Percentiles rank a stretch among this genome's conserved stretches.
phyloP scores from a whole-genome alignment of 768 basidiomycete genomes.

The Suillus ampliporus region DNA sequence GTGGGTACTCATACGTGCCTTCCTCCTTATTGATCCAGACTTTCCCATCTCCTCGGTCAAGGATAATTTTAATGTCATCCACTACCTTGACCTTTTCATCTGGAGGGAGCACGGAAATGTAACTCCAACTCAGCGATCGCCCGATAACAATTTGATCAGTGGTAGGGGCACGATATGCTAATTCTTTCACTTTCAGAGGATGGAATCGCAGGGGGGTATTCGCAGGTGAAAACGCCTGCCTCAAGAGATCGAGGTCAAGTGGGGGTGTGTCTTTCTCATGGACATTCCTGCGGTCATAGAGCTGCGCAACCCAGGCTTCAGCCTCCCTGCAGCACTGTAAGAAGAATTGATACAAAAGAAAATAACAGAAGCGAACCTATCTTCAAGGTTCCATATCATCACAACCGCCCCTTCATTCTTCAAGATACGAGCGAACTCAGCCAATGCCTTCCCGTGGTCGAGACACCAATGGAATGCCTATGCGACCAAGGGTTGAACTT shows the following conservation, averaged over 20 bases:
- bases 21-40: slow-evolving; percentile 78
- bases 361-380: slow-evolving; percentile 52
- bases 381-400: slow-evolving; percentile 92
- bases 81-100: slow-evolving; percentile 60
- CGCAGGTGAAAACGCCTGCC: slow-evolving; percentile 61
- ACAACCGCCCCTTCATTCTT: slow-evolving; percentile 71
- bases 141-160: slow-evolving; percentile 64
- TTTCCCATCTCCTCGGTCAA: slow-evolving; percentile 63
- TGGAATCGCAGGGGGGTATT: slow-evolving; percentile 69
- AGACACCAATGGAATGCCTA: slow-evolving; percentile 96
- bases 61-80: slow-evolving; percentile 56
- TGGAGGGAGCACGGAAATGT: slow-evolving; percentile 67
- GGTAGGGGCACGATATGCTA: slow-evolving; percentile 55
- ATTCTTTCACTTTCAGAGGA: slow-evolving; percentile 59
- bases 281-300: slow-evolving; percentile 71
- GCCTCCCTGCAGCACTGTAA: slow-evolving; percentile 45
- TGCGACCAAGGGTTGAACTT: background rate
- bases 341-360: background rate
- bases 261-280: slow-evolving; percentile 81
- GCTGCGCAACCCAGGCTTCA: slow-evolving; percentile 74
- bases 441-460: slow-evolving; percentile 70
- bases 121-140: slow-evolving; percentile 83
- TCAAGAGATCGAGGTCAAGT: slow-evolving; percentile 79
- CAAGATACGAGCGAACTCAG: slow-evolving; percentile 81
- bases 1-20: slow-evolving; percentile 82